Evolutionary conservation across 768 basidiomycete species (phyloP).

Genomic region (Hygrocybe punicea): DNA sequence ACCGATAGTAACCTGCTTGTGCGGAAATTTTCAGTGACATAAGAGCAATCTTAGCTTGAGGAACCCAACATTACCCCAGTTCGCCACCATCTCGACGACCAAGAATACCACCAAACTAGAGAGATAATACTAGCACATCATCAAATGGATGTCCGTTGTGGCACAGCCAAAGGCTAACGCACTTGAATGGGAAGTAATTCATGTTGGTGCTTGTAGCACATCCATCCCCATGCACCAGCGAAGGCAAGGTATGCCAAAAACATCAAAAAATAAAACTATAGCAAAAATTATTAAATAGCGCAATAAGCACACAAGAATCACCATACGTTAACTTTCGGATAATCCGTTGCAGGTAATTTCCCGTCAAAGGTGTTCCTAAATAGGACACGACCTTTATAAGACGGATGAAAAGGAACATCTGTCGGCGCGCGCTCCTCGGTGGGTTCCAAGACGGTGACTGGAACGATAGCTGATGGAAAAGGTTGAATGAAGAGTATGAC

Average conservation of each 20-base stretch:
- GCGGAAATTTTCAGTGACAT: constrained; percentile 10
- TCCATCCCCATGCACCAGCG: constrained; percentile 72
- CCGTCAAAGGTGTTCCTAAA: constrained; percentile 90
- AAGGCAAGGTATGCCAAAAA: constrained; percentile 73
- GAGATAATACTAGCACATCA: constrained; percentile 69
- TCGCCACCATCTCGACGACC: constrained; percentile 91
- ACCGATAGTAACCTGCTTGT: constrained; percentile 80
- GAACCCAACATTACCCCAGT: constrained; percentile 60
- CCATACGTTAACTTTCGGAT: constrained; percentile 93
- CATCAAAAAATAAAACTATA: constrained; percentile 83
- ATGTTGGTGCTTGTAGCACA: constrained; percentile 75
- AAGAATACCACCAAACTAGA: constrained; percentile 83
- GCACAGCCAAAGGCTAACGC: constrained; percentile 14
- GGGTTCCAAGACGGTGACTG: constrained; percentile 66
- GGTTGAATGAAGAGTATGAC: constrained; percentile 1
- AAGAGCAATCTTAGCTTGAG: background rate
- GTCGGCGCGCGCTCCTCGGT: constrained; percentile 39
- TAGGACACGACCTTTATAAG: constrained; percentile 72
- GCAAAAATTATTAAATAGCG: background rate
- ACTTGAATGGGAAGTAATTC: constrained; percentile 91
- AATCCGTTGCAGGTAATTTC: constrained; percentile 86
- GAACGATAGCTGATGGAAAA: constrained; percentile 64
- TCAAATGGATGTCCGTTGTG: background rate
- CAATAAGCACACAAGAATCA: background rate
- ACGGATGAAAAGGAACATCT: constrained; percentile 65